phyloP scores from a whole-genome alignment of 2,329 filamentous ascomycete genomes.

The Curvularia spicifera region DNA sequence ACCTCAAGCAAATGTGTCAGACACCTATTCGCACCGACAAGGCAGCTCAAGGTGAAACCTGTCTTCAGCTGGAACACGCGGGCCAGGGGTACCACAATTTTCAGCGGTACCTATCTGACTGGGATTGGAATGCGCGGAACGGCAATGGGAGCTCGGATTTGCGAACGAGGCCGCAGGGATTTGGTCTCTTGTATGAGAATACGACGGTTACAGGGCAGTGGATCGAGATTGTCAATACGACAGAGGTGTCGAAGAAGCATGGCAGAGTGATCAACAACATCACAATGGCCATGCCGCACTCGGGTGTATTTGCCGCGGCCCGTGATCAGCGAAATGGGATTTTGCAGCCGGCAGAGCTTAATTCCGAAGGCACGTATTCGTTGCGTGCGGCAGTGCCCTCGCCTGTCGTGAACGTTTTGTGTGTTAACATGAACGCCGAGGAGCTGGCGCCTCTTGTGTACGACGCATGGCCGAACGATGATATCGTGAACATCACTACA shows the following conservation, averaged over 20 bases:
- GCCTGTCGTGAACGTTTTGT: slow-evolving; percentile 74
- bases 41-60: slow-evolving; percentile 58
- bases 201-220: slow-evolving; percentile 73
- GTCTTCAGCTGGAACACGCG: slow-evolving; percentile 72
- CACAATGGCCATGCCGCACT: slow-evolving; percentile 78
- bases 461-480: slow-evolving; percentile 60
- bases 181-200: slow-evolving; percentile 72
- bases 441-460: slow-evolving; percentile 72
- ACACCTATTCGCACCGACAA: slow-evolving; percentile 64
- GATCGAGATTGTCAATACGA: slow-evolving; percentile 67
- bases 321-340: slow-evolving; percentile 68
- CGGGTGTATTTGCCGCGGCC: slow-evolving; percentile 70
- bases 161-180: slow-evolving; percentile 62
- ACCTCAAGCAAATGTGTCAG: slow-evolving; percentile 63
- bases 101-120: slow-evolving; percentile 62
- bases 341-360: slow-evolving; percentile 66
- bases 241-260: slow-evolving; percentile 56
- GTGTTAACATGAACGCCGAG: slow-evolving; percentile 66
- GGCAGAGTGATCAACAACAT: slow-evolving; percentile 74
- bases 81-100: slow-evolving; percentile 75
- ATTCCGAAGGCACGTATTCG: slow-evolving; percentile 71
- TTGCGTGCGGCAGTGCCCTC: slow-evolving; percentile 73
- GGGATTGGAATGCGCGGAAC: slow-evolving; percentile 58
- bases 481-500: slow-evolving; percentile 30
- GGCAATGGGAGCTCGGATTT: slow-evolving; percentile 56